Base-by-base conservation (phyloP, 1,139 yeast genomes). In the Groenewaldozyma auringiensis region DNA sequence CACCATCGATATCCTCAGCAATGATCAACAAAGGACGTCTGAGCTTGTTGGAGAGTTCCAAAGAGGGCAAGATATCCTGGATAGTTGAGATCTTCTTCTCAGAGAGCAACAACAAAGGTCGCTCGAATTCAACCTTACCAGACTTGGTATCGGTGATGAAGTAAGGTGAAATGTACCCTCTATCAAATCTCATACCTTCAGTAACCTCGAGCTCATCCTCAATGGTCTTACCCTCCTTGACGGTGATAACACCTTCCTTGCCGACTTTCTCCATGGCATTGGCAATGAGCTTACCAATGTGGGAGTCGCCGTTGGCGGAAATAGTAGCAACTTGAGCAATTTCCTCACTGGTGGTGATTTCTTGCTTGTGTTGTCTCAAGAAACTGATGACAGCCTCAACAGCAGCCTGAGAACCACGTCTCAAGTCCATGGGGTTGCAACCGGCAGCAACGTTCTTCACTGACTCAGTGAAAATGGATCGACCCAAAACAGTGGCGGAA, bases 261-360 rank as follows among this genome's bases (percentile, higher is more conserved):
- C 98, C 98, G 52, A 92, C 98, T 72, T 92, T 92, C 74, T 89
- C 98, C 98, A 92, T 92, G 60, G 98, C 98, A 50, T 84, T 81
- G 50, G 98, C 97, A 65, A 92, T 78, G 60, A 92, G 74, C 67
- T 82, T 76, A 68, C 98, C 98, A 61, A 92, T 89, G 75, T 92
- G 97, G 44, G 76, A 64, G 67, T 92, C 98, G 59, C 98, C 98
- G 68, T 92, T 92, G 55, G 98, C 98, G 49, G 97, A 88, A 63
- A 92, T 92, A 53, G 98, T 92, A 57, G 98, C 98, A 47, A 92
- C 98, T 74, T 92, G 98, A 40, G 98, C 96, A 57, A 92, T 92
- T 72, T 92, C 98, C 61, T 83, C 96, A 51, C 94, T 81, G 51
- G 97, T 89, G 63, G 98, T 92, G 70, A 92, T 86, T 68, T 89